Percentiles rank a stretch among this genome's conserved stretches.
phyloP scores from a whole-genome alignment of 257 asterid genomes.

The Buddleja alternifolia region DNA sequence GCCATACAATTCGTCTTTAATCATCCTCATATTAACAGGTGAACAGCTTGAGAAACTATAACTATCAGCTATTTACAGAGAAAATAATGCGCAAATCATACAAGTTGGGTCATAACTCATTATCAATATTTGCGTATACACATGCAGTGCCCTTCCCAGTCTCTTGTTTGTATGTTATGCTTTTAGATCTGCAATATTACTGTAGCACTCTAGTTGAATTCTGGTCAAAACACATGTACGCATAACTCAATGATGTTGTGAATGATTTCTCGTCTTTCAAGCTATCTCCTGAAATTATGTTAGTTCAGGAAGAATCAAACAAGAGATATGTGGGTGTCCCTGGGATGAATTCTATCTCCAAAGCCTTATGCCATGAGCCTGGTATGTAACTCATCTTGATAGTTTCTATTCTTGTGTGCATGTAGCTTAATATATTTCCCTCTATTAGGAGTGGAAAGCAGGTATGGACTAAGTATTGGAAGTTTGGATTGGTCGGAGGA shows the following conservation, averaged over 20 bases:
- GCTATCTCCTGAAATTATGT: slow-evolving; percentile 31
- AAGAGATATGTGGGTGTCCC: slow-evolving; percentile 84
- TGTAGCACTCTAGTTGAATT: not conserved
- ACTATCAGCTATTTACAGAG: not conserved
- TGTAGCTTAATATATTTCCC: slow-evolving; percentile 18
- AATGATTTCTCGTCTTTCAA: slow-evolving; percentile 17
- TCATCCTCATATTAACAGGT: not conserved
- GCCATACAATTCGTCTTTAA: not conserved
- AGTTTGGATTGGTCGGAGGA: slow-evolving; percentile 67
- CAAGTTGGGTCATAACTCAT: not conserved
- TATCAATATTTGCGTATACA: not conserved
- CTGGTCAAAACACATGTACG: not conserved
- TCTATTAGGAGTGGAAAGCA: slow-evolving; percentile 65
- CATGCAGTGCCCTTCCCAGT: not conserved
- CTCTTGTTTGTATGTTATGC: not conserved
- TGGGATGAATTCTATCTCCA: slow-evolving; percentile 91
- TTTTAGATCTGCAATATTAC: not conserved
- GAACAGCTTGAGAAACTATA: not conserved
- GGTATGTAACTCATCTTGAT: slow-evolving; percentile 45
- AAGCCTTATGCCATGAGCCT: slow-evolving; percentile 70
- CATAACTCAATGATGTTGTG: not conserved
- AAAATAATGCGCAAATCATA: too few relatives aligned
- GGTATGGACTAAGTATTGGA: slow-evolving; percentile 75
- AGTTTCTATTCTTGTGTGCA: slow-evolving; percentile 20
- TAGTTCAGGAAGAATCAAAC: slow-evolving; percentile 60